phyloP scores from a whole-genome alignment of 2,329 filamentous ascomycete species.

The Aspergillus cejpii region DNA sequence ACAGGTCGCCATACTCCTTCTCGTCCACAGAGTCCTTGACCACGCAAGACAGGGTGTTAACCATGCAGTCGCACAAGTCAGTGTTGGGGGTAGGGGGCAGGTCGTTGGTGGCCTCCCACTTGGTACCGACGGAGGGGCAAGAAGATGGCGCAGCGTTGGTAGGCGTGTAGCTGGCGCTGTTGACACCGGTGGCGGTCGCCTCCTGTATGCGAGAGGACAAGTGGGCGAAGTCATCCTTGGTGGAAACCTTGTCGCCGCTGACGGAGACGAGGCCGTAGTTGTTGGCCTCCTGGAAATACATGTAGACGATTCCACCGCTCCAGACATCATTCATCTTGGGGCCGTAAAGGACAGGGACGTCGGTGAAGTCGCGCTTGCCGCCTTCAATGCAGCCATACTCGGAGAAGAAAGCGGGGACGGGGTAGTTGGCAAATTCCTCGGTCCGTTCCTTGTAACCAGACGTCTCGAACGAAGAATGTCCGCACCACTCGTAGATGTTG shows the following conservation, averaged over 20 bases:
- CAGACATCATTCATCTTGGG: conserved; percentile 76
- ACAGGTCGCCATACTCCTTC: conserved; percentile 56
- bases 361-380: conserved; percentile 70
- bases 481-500: conserved; percentile 99
- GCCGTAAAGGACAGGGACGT: conserved; percentile 75
- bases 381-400: conserved; percentile 91
- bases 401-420: conserved; percentile 93
- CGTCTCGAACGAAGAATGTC: conserved; percentile 64
- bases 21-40: conserved; percentile 53
- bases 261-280: conserved; percentile 66
- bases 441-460: conserved; percentile 81
- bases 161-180: conserved; percentile 63
- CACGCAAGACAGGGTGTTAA: conserved; percentile 62
- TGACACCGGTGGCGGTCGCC: conserved; percentile 59
- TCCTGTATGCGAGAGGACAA: conserved; percentile 64
- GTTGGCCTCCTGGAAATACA: conserved; percentile 92
- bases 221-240: conserved; percentile 66
- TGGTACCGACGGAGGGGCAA: conserved; percentile 61
- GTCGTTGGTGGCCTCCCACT: conserved; percentile 62
- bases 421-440: conserved; percentile 79
- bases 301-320: conserved; percentile 97
- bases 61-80: conserved; percentile 80
- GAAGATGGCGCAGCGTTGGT: conserved; percentile 59
- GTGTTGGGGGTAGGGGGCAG: conserved; percentile 79
- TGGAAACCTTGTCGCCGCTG: conserved; percentile 55